These are phyloP conservation scores for Botryotinia calthae DNA, from an alignment of 2,329 filamentous ascomycete species.

Conservation along the genomic window DNA sequence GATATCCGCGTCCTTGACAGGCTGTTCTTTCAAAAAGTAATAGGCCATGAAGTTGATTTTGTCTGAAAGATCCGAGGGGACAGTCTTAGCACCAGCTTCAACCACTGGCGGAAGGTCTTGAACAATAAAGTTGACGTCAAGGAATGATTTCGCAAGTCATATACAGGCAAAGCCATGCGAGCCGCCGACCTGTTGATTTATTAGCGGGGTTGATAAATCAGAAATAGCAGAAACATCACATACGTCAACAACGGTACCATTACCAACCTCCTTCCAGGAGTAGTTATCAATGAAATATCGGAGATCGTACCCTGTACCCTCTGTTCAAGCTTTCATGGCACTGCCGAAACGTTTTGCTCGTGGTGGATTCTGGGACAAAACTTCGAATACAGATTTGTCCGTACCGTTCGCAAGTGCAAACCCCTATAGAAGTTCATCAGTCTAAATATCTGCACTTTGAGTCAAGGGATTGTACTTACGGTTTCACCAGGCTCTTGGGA, in stretches of 20 bases:
- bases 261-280: constrained; percentile 21
- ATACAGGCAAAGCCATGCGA: constrained; percentile 32
- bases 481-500: constrained; percentile 20
- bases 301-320: constrained; percentile 15
- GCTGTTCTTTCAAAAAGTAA: constrained; percentile 43
- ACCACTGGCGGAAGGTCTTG: constrained; percentile 41
- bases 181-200: constrained; percentile 30
- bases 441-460: background rate
- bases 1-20: constrained; percentile 39
- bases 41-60: constrained; percentile 40
- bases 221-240: background rate
- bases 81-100: constrained; percentile 22
- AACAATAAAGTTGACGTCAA: constrained; percentile 33
- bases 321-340: constrained; percentile 21
- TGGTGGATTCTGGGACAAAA: constrained; percentile 6
- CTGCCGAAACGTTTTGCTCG: constrained; percentile 20
- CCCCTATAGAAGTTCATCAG: constrained; percentile 3
- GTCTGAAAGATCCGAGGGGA: constrained; percentile 22
- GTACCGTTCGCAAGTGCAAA: constrained; percentile 22
- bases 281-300: constrained; percentile 18
- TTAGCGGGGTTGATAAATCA: background rate
- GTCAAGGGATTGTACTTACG: background rate
- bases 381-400: constrained; percentile 8
- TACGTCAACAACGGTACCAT: constrained; percentile 23
- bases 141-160: constrained; percentile 27